A percentile compares a stretch with the other conserved stretches of the same genome.
phyloP scores from a whole-genome alignment of 2,329 filamentous ascomycete genomes.

The Rhynchosporium graminicola region DNA sequence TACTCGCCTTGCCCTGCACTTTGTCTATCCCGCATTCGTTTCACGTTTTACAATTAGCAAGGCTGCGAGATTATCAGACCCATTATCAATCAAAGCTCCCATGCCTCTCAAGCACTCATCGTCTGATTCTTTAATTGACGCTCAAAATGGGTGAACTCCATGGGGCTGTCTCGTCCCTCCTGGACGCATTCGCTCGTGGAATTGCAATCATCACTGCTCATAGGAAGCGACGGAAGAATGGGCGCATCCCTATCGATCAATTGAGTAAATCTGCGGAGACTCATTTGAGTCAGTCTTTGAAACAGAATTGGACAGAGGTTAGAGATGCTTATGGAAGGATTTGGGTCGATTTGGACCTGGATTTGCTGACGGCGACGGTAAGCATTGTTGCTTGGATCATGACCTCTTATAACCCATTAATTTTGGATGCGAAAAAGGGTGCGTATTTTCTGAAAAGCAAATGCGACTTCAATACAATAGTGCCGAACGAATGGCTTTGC shows the following conservation, averaged over 20 bases:
- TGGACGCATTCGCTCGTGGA: conserved; percentile 48
- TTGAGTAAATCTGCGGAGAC: conserved; percentile 44
- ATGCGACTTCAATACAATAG: background rate
- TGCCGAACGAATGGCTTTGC: too few species aligned
- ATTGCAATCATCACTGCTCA: conserved; percentile 44
- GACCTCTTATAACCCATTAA: background rate
- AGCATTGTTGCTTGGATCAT: conserved; percentile 28
- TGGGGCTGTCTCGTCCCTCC: conserved; percentile 46
- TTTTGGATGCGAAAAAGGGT: background rate
- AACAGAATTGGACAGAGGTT: conserved; percentile 40
- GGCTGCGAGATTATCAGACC: conserved; percentile 8
- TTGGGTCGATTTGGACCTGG: conserved; percentile 45
- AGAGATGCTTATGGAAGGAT: conserved; percentile 46
- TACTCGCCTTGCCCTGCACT: conserved; percentile 4
- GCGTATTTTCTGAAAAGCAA: background rate
- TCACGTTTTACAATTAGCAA: conserved; percentile 1
- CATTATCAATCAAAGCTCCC: background rate
- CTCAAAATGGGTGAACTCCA: conserved; percentile 46
- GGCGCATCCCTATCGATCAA: conserved; percentile 35
- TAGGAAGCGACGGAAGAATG: conserved; percentile 33
- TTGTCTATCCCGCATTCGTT: background rate
- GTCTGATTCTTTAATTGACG: conserved; percentile 7
- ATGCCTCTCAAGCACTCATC: conserved; percentile 9
- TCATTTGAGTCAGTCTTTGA: conserved; percentile 42
- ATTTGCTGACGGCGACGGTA: conserved; percentile 52